Base-by-base conservation (phyloP, 331 rosid genomes). In the Ulmus americana region DNA sequence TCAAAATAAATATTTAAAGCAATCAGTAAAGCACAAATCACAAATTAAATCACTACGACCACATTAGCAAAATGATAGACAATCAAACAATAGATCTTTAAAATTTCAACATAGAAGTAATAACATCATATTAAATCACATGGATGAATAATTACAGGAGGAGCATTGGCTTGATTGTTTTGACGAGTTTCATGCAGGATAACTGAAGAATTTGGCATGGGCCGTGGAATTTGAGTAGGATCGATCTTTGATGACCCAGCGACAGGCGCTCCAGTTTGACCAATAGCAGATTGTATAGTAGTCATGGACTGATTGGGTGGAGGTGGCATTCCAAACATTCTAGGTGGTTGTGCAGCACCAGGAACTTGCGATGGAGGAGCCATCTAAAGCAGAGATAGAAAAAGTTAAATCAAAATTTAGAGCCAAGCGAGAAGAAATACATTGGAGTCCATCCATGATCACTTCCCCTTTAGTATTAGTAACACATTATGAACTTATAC, bases 151-250 rank as follows among this genome's bases (percentile, higher is more conserved):
- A 43, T 69, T 85, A 94, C 98, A 87, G 97, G 98, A 74, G 98
- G 95, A 76, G 86, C 77, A 64, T 85, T 89, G 14, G 97, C 98
- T 71, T 94, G 95, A 72, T 85, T 86, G 68, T 85, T 91, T 72
- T 83, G 96, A 80, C 90, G 97, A 83, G 98, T 94, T 69, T 85
- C 95, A 68, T 85, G 92, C 74, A 86, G 39, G 64, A 82, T 75
- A 74, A 88, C 81, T 6, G 98, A 77, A 15, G 95, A 85, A 68
- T 90, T 83, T 72, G 98, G 90, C 42, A 87, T 50, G 40, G 97
- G 98, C 79, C 95, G 74, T 50, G 98, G 98, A 82, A 94, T 87
- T 81, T 94, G 98, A 84, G 85, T 94, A 54, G 98, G 98, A 73
- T 87, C 98, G 48, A 94, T 94, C 79, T 85, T 94, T 22, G 98